A percentile compares a stretch with the other conserved stretches of the same genome.
phyloP scores from a whole-genome alignment of 441 rosid genomes.

The Pelargonium cotyledonis region DNA sequence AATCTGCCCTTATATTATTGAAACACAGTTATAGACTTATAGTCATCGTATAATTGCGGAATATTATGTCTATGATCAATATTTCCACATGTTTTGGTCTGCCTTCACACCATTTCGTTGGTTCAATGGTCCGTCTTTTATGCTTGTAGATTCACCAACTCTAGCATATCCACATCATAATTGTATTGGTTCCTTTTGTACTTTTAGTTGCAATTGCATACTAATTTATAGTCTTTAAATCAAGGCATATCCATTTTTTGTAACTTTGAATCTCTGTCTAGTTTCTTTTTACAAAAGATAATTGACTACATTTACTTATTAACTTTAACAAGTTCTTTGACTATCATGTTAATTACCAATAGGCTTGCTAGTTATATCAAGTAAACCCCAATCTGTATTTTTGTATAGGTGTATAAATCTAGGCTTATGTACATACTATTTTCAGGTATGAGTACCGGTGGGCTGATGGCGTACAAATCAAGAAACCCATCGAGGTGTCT shows the following conservation, averaged over 20 bases:
- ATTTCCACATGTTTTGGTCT: not conserved
- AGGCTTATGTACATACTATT: conserved; percentile 10
- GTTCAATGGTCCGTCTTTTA: not conserved
- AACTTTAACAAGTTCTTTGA: not conserved
- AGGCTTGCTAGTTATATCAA: not conserved
- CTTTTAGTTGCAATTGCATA: not conserved
- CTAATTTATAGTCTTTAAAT: not conserved
- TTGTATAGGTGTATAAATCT: not conserved
- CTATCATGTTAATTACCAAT: not conserved
- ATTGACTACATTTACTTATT: not conserved
- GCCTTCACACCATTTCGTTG: not conserved
- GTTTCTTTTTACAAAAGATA: not conserved
- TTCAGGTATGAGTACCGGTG: conserved; percentile 92
- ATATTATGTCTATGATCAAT: not conserved
- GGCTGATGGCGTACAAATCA: conserved; percentile 98
- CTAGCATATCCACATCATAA: no score
- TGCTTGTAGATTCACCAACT: not conserved
- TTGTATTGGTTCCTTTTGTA: no score
- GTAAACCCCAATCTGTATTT: conserved; percentile 4
- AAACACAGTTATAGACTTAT: not conserved
- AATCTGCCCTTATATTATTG: not conserved
- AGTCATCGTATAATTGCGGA: not conserved
- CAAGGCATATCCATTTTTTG: not conserved
- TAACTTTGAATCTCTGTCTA: not conserved
- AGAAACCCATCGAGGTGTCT: conserved; percentile 95